Conservation (phyloP, 176 grass and related monocot genomes). For the Juncus effusus region DNA sequence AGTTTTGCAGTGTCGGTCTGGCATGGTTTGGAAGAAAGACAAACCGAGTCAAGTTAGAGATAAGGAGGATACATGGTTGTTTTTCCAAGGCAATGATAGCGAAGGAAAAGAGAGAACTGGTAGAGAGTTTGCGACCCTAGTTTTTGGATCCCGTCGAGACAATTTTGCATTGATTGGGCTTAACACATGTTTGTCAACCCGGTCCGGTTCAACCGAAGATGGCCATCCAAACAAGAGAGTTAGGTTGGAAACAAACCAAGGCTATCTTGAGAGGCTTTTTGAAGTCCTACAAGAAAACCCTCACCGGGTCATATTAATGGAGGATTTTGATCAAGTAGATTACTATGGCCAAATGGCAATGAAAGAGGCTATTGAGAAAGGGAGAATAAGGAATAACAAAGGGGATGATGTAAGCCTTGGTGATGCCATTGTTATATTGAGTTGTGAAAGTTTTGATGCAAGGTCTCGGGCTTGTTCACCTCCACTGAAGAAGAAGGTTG, state of each 20-base stretch:
- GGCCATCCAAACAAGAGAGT: slow-evolving; percentile 44
- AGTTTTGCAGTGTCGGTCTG: slow-evolving; percentile 72
- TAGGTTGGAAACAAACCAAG: slow-evolving; percentile 13
- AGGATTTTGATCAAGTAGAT: slow-evolving; percentile 52
- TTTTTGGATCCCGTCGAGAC: slow-evolving; percentile 55
- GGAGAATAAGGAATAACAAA: slow-evolving; percentile 29
- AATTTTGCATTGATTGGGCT: slow-evolving; percentile 39
- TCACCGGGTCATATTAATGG: slow-evolving; percentile 63
- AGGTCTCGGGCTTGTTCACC: slow-evolving; percentile 52
- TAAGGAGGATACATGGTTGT: slow-evolving; percentile 90
- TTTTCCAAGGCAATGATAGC: slow-evolving; percentile 64
- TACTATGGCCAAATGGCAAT: slow-evolving; percentile 39
- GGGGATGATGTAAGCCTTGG: slow-evolving; percentile 46
- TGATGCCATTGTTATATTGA: slow-evolving; percentile 78
- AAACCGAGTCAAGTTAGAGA: slow-evolving; percentile 26
- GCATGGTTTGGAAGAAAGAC: slow-evolving; percentile 56
- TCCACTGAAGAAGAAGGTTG: slow-evolving; percentile 28
- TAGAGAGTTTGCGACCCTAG: slow-evolving; percentile 65
- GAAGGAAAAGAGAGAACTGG: slow-evolving; percentile 68
- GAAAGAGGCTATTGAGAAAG: slow-evolving; percentile 65
- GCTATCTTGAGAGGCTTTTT: slow-evolving; percentile 38
- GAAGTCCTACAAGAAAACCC: slow-evolving; percentile 56
- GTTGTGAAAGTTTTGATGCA: slow-evolving; percentile 49
- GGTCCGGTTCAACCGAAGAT: slow-evolving; percentile 32
- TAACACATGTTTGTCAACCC: slow-evolving; percentile 21